Conservation (phyloP, 768 basidiomycete species). For the Asterophora parasitica region DNA sequence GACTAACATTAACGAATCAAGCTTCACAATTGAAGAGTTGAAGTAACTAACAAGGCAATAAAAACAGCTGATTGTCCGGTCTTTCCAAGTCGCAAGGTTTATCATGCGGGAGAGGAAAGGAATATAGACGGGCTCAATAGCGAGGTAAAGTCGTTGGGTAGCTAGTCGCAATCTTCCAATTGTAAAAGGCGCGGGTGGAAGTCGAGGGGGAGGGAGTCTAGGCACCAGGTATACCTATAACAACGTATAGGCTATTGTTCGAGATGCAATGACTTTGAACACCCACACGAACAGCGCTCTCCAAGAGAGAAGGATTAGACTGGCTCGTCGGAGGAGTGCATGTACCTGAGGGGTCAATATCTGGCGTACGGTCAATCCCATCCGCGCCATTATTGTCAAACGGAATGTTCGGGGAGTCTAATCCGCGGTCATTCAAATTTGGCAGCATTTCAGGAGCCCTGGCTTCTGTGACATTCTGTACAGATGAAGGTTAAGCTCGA, state of each 20-base stretch:
- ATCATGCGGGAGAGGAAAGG: slow-evolving; percentile 36
- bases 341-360: not conserved
- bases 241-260: not conserved
- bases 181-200: slow-evolving; percentile 44
- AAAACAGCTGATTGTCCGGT: slow-evolving; percentile 38
- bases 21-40: not conserved
- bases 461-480: slow-evolving; percentile 60
- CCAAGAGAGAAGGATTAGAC: slow-evolving; percentile 13
- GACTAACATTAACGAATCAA: not conserved
- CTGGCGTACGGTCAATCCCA: not conserved
- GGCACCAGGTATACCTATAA: slow-evolving; percentile 39
- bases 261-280: not conserved
- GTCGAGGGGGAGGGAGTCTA: slow-evolving; percentile 37
- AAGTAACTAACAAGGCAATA: slow-evolving; percentile 46
- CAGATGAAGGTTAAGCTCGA: not conserved
- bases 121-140: slow-evolving; percentile 43
- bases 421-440: not conserved
- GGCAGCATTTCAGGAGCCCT: slow-evolving; percentile 22
- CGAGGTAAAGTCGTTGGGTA: slow-evolving; percentile 51
- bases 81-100: slow-evolving; percentile 52
- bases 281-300: slow-evolving; percentile 25
- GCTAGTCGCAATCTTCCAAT: slow-evolving; percentile 48
- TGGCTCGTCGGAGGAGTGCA: not conserved
- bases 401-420: not conserved
- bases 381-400: not conserved